A percentile compares a stretch with the other conserved stretches of the same genome.
Conservation (phyloP, 768 basidiomycete species). For the Auriscalpium orientale region DNA sequence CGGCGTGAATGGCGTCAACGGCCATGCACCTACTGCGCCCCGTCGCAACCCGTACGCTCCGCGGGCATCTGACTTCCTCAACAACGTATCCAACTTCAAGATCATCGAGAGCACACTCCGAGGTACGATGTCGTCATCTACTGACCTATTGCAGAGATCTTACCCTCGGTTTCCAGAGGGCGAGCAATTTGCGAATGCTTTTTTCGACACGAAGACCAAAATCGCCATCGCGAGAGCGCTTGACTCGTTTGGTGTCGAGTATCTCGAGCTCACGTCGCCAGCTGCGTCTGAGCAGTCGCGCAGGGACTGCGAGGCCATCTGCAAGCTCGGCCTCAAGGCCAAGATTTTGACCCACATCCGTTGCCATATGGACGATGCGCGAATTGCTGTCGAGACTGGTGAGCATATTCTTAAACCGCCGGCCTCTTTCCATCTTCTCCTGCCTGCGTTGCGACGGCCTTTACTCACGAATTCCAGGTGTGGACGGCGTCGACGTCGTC, state of each 20-base stretch:
- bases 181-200: constrained; percentile 98
- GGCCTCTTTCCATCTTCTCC: not conserved
- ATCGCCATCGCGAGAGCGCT: constrained; percentile 97
- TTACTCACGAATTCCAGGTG: constrained; percentile 43
- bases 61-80: constrained; percentile 86
- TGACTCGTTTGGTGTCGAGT: constrained; percentile 98
- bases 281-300: constrained; percentile 95
- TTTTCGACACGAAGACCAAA: constrained; percentile 99
- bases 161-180: constrained; percentile 56
- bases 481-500: constrained; percentile 98
- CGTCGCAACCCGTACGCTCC: constrained; percentile 78
- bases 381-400: constrained; percentile 98
- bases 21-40: constrained; percentile 28
- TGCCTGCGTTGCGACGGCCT: not conserved
- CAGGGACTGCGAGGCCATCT: constrained; percentile 93
- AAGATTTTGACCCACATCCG: constrained; percentile 99
- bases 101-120: constrained; percentile 96
- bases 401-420: not conserved
- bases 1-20: constrained; percentile 27
- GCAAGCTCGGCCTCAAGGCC: constrained; percentile 93
- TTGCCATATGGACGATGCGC: constrained; percentile 99
- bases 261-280: constrained; percentile 98
- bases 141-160: constrained; percentile 2
- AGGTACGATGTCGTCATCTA: constrained; percentile 45
- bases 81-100: constrained; percentile 87